Conservation (phyloP, 2,329 filamentous ascomycete genomes). For the Monosporascus ibericus region DNA sequence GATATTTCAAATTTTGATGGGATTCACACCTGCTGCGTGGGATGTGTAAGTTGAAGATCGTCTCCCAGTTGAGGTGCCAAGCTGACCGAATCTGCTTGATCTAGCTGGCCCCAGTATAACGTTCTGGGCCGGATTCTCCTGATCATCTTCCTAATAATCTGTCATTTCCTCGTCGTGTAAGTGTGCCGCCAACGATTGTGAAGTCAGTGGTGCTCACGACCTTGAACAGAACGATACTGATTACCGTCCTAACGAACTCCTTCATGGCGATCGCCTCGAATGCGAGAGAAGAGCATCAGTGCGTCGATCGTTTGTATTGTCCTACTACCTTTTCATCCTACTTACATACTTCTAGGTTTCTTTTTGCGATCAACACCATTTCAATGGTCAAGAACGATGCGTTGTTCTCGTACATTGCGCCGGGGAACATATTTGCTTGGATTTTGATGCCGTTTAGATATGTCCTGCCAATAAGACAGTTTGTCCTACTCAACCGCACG, state of each 20-base stretch:
- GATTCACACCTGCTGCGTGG: slow-evolving; percentile 93
- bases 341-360: slow-evolving; percentile 45
- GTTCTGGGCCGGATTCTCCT: slow-evolving; percentile 69
- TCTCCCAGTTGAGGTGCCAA: neutral
- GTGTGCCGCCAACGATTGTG: slow-evolving; percentile 3
- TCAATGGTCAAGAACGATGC: slow-evolving; percentile 99
- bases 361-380: slow-evolving; percentile 95
- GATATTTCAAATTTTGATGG: slow-evolving; percentile 91
- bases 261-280: slow-evolving; percentile 95
- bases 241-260: slow-evolving; percentile 92
- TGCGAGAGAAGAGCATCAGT: slow-evolving; percentile 82
- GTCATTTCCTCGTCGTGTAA: slow-evolving; percentile 84
- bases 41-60: slow-evolving; percentile 54
- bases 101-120: slow-evolving; percentile 68
- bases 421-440: slow-evolving; percentile 89
- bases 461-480: slow-evolving; percentile 70
- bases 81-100: slow-evolving; percentile 9
- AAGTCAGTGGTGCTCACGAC: slow-evolving; percentile 11
- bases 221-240: slow-evolving; percentile 67
- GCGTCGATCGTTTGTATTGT: slow-evolving; percentile 18
- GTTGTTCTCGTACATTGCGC: slow-evolving; percentile 87
- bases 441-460: slow-evolving; percentile 77
- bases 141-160: slow-evolving; percentile 82
- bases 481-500: slow-evolving; percentile 80
- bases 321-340: neutral